Evolutionary conservation across 2,329 filamentous ascomycete species (phyloP), one percentile per base, ranked within the genome.

Genomic region (Claviceps spartinae): DNA sequence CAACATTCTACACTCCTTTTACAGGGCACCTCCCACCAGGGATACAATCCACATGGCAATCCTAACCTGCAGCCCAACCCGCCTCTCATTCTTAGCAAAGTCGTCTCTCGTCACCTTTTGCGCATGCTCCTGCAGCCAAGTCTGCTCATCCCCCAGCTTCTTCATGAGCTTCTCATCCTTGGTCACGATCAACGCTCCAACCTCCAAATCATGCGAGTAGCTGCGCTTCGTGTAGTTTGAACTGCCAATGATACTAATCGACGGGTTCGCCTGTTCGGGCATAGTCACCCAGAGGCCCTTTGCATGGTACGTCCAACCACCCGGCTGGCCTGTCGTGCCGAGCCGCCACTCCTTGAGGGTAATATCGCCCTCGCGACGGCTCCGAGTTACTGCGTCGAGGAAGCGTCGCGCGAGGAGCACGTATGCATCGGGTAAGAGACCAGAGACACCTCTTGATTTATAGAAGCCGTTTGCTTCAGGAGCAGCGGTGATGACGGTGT

Each of bases 391-490:
- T 2, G 70, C 76, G 44, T 81, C 78, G 2, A 97, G 73, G 61
- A 98, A 98, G 20, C 82, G 81, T 0, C 85, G 81, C 0, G 89
- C 86, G 0, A 98, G 82, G 16, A 95, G 80, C 0, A 90, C 95
- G 68, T 98, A 98, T 1, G 91, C 93, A 50, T 86, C 85, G 0
- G 93, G 93, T 0, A 98, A 73, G 70, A 97, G 85, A 3, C 90
- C 90, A 1, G 88, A 95, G 0, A 97, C 79, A 30, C 93, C 93
- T 36, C 82, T 81, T 5, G 88, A 94, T 50, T 84, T 81, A 70
- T 88, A 98, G 68, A 98, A 98, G 6, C 93, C 93, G 66, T 98
- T 98, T 0, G 93, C 93, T 68, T 88, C 83, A 0, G 91, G 93
- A 0, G 88, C 89, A 2, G 93, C 93, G 0, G 93, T 96, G 51